Percentiles rank a stretch among this genome's conserved stretches.
phyloP scores from a whole-genome alignment of 2,329 filamentous ascomycete genomes.

The Penicillium vulpinum region DNA sequence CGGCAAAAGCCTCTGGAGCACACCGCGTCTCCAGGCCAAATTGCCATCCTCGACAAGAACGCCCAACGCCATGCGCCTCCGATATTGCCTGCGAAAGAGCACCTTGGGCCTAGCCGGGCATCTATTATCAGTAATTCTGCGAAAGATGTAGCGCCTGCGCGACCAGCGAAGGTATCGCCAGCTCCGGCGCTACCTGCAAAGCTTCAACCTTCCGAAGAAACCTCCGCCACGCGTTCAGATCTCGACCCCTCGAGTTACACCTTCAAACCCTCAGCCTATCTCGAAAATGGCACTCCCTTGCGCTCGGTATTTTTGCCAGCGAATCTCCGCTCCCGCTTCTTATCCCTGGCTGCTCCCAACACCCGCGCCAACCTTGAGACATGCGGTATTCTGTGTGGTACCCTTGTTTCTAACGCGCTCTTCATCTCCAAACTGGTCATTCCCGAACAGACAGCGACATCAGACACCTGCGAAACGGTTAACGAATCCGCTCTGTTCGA shows the following conservation, averaged over 20 bases:
- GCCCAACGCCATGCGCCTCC: slow-evolving; percentile 31
- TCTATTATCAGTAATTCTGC: slow-evolving; percentile 16
- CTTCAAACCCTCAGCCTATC: slow-evolving; percentile 80
- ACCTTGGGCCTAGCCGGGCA: slow-evolving; percentile 13
- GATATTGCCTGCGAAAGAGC: slow-evolving; percentile 43
- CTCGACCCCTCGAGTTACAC: slow-evolving; percentile 61
- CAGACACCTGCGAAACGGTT: slow-evolving; percentile 91
- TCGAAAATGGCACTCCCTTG: slow-evolving; percentile 84
- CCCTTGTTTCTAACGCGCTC: slow-evolving; percentile 85
- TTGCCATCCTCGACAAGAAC: slow-evolving; percentile 16
- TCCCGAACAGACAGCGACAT: slow-evolving; percentile 84
- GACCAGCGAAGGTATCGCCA: slow-evolving; percentile 29
- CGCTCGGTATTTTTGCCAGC: slow-evolving; percentile 84
- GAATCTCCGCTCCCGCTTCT: slow-evolving; percentile 70
- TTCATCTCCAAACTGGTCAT: slow-evolving; percentile 89
- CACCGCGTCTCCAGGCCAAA: slow-evolving; percentile 20
- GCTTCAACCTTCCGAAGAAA: slow-evolving; percentile 15
- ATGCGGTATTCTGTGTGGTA: slow-evolving; percentile 91
- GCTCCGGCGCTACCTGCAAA: slow-evolving; percentile 30
- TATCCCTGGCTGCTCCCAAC: slow-evolving; percentile 72
- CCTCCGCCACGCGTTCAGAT: slow-evolving; percentile 21
- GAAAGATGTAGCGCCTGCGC: slow-evolving; percentile 16
- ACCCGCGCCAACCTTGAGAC: slow-evolving; percentile 84
- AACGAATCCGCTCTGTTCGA: slow-evolving; percentile 85
- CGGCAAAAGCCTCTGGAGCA: slow-evolving; percentile 33